These are phyloP conservation scores for Globisporangium orthogonon DNA, from an alignment of 352 stramenopile genomes.

Conservation along the genomic window DNA sequence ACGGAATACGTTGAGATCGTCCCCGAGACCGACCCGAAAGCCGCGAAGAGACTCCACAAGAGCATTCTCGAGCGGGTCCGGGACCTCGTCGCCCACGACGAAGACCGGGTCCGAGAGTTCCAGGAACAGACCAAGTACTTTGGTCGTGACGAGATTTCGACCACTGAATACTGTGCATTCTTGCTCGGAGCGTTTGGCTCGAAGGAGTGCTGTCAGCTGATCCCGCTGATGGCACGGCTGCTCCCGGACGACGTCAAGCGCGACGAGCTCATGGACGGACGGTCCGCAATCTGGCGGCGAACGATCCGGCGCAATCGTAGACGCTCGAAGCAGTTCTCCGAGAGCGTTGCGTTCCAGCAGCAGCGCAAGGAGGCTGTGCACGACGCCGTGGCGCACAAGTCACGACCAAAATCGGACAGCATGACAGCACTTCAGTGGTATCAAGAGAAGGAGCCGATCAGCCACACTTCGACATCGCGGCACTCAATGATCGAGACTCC, in stretches of 20 bases:
- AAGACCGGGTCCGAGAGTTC: slow-evolving; percentile 74
- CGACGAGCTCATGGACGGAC: slow-evolving; percentile 49
- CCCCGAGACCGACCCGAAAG: slow-evolving; percentile 44
- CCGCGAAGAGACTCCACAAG: slow-evolving; percentile 70
- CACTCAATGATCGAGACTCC: slow-evolving; percentile 33
- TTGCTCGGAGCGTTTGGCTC: slow-evolving; percentile 57
- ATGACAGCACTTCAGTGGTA: slow-evolving; percentile 16
- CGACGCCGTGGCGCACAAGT: slow-evolving; percentile 16
- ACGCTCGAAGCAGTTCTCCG: slow-evolving; percentile 77
- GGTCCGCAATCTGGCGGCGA: slow-evolving; percentile 55
- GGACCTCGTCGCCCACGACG: slow-evolving; percentile 51
- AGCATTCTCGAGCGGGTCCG: slow-evolving; percentile 57
- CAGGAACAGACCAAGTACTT: slow-evolving; percentile 79
- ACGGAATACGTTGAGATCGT: slow-evolving; percentile 49
- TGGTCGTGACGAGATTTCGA: slow-evolving; percentile 53
- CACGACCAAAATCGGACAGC: slow-evolving; percentile 48
- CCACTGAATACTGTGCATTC: slow-evolving; percentile 75
- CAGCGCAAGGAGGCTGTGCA: slow-evolving; percentile 39
- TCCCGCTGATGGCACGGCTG: slow-evolving; percentile 65
- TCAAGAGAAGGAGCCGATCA: slow-evolving; percentile 5
- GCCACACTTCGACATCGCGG: slow-evolving; percentile 2
- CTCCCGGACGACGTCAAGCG: slow-evolving; percentile 63
- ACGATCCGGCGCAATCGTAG: slow-evolving; percentile 51
- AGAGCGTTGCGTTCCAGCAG: slow-evolving; percentile 64
- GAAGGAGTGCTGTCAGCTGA: slow-evolving; percentile 65